Evolutionary conservation across 192 early-diverging fungal genomes (phyloP).

Genomic region (Rhizoclosmatium globosum): DNA sequence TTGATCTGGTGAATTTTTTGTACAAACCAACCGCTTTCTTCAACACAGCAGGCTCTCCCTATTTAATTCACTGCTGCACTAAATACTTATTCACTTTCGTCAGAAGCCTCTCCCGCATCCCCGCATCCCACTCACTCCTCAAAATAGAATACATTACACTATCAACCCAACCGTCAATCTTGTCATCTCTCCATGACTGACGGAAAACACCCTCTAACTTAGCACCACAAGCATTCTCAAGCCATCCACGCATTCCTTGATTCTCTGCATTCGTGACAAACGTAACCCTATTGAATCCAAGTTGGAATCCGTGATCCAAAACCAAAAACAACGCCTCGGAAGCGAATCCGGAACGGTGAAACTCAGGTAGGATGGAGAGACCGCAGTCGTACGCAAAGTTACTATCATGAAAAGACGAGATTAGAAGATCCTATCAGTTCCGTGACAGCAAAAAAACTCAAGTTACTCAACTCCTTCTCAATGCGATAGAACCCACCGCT

Average conservation of each 20-base stretch:
- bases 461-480: background rate
- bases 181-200: constrained; percentile 9
- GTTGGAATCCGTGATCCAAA: constrained; percentile 8
- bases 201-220: background rate
- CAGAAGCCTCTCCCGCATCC: background rate
- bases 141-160: constrained; percentile 10
- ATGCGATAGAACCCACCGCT: constrained; percentile 11
- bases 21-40: too few relatives aligned
- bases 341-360: constrained; percentile 4
- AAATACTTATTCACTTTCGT: background rate
- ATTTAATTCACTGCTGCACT: background rate
- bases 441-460: background rate
- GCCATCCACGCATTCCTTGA: constrained; percentile 13
- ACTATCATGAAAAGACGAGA: background rate
- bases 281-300: constrained; percentile 20
- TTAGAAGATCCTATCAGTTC: background rate
- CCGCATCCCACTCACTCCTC: constrained; percentile 23
- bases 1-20: too few relatives aligned
- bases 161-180: background rate
- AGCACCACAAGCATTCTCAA: constrained; percentile 14
- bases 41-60: too few relatives aligned
- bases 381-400: constrained; percentile 3
- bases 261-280: constrained; percentile 19
- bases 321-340: constrained; percentile 18
- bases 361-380: background rate